Conservation (phyloP, 805 yeast genomes). For the Suhomyces prunicola region DNA sequence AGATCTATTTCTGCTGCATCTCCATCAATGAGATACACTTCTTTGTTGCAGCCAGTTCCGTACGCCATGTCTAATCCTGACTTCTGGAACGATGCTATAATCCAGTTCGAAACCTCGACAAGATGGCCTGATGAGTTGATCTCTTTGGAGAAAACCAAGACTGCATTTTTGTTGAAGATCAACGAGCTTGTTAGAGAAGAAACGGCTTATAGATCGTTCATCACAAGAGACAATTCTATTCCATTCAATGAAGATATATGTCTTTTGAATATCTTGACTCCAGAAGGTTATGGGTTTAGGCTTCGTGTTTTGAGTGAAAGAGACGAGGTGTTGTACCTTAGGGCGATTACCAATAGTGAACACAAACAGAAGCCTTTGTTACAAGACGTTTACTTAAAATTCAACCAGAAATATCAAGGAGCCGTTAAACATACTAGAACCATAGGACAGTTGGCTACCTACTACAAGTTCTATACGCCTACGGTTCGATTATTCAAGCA, state of each 20-base stretch:
- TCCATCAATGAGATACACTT: constrained; percentile 70
- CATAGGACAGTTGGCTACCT: constrained; percentile 64
- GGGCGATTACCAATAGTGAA: constrained; percentile 66
- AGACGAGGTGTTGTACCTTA: constrained; percentile 69
- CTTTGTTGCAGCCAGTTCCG: constrained; percentile 78
- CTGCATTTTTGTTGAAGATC: constrained; percentile 80
- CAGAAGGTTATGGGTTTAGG: constrained; percentile 87
- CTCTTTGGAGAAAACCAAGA: constrained; percentile 84
- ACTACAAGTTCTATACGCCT: constrained; percentile 71
- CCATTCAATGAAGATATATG: constrained; percentile 63
- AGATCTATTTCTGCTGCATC: constrained; percentile 73
- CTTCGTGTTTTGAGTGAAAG: constrained; percentile 77
- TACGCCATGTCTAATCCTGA: constrained; percentile 72
- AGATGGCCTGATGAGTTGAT: constrained; percentile 93
- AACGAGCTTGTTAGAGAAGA: constrained; percentile 42
- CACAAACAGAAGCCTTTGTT: constrained; percentile 54
- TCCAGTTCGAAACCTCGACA: constrained; percentile 86
- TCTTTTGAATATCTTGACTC: constrained; percentile 65
- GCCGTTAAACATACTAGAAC: constrained; percentile 79
- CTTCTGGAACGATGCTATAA: constrained; percentile 72
- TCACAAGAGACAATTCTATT: constrained; percentile 63
- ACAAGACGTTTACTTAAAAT: constrained; percentile 61
- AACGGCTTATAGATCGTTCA: constrained; percentile 52
- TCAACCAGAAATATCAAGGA: constrained; percentile 63
- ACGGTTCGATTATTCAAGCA: constrained; percentile 80